Base-by-base conservation (phyloP, 768 basidiomycete genomes). In the Nidularia pulvinata region DNA sequence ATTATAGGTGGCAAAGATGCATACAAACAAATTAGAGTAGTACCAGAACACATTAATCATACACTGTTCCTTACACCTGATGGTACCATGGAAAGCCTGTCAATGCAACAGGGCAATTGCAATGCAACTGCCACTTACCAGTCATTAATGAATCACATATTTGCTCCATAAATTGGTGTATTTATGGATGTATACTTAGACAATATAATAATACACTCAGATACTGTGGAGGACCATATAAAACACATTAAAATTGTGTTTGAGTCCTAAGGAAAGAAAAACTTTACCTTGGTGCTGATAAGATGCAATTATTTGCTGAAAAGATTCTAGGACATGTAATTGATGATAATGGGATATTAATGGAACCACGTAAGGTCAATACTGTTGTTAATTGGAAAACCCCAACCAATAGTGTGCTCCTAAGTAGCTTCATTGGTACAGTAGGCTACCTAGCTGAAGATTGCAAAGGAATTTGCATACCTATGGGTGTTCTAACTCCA, bases 281-380 rank as follows among this genome's bases (percentile, higher is more conserved):
- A 14, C 60, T 77, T 7, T 75, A 67, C 57, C 59, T 67, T n/a
- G 63, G 60, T 5, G 42, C 53, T 1, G 55, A 64, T 7, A 76
- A 75, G 47, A 57, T 69, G 57, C 7, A 56, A 37, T 19, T 64
- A 32, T 59, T 76, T 0, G 59, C 57, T n/a, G 73, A 22, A 68
- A 70, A 19, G 33, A 73, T 4, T n/a, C 54, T 78, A 0, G 76
- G 76, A 0, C 64, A 63, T 22, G 19, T 46, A 9, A 25, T 46
- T 11, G 45, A 69, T 25, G 55, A 67, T 1, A 5, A 62, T 0
- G 72, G 75, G 0, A 74, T 79, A 5, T 46, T 16, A 0, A 76
- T 77, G 72, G 71, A 78, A 32, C 74, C 71, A 0, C 52, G 66
- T n/a, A 79, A 78, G 42, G 73, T 79, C 0, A 67, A 77, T 49